Base-by-base conservation (phyloP, 2,329 filamentous ascomycete species). In the Arthrobotrys megalospora region DNA sequence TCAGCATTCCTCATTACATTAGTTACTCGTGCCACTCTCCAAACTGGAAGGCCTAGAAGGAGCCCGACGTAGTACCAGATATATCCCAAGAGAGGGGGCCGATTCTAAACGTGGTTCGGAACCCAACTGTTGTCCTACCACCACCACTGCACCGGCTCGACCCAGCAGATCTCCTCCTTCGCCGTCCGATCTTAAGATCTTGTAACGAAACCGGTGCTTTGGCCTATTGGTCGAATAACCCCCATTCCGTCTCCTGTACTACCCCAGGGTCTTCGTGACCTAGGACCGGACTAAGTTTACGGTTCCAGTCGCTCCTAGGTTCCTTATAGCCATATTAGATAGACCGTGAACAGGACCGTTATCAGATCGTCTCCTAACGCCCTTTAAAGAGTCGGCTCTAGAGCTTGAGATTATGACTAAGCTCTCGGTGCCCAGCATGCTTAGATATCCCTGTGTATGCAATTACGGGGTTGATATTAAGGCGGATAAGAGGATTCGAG, bases 51-150 rank as follows among this genome's bases (percentile, higher is more conserved):
- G 60, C 60, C 60, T 64, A 64, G 60, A 64, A 16, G 24, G 34
- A 38, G 3, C n/a, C 7, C 16, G 11, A 41, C 6, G 45, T 67
- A 19, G 16, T n/a, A 32, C 36, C 36, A 45, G 19, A 43, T 45
- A 28, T 58, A 43, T 47, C 52, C 50, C 19, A 69, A 60, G 41
- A 58, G 41, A 34, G 66, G 19, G 43, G 66, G 21, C n/a, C 50
- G 50, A 48, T 36, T 24, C 21, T 19, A 36, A 69, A 69, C 66
- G 66, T 69, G 52, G 52, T 16, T 60, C 66, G 53, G 66, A 48
- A 60, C 16, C 41, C n/a, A 47, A 50, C 1, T 10, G 10, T 28
- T 45, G 52, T 62, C 34, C 53, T 60, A 60, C 66, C 52, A 24
- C 66, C 52, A 24, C 10, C 48, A 8, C 11, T 19, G 11, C 19